These are phyloP conservation scores for Pseudohyphozyma bogoriensis DNA, from an alignment of 768 basidiomycete genomes.

Conservation along the genomic window DNA sequence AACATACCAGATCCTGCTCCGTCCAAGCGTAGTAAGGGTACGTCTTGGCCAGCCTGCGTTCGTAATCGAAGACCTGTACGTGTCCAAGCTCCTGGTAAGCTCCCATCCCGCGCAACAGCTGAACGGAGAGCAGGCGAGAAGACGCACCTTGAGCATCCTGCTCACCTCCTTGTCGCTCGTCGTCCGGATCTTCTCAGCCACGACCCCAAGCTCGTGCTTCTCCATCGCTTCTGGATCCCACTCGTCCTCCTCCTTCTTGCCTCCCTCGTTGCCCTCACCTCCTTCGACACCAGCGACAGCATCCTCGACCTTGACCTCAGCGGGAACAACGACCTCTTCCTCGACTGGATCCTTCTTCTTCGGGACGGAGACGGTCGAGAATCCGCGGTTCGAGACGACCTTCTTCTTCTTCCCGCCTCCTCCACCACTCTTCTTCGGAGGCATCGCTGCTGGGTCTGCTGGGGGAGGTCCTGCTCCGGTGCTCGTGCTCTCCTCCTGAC, in stretches of 20 bases:
- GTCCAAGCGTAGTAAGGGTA: constrained; percentile 42
- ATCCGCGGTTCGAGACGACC: constrained; percentile 63
- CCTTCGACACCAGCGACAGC: neutral
- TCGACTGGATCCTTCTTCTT: constrained; percentile 1
- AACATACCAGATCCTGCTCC: constrained; percentile 19
- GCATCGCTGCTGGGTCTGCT: constrained; percentile 10
- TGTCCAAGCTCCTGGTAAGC: neutral
- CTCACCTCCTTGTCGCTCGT: constrained; percentile 77
- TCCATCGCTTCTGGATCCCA: constrained; percentile 32
- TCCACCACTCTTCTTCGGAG: constrained; percentile 36
- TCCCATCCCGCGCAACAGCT: neutral
- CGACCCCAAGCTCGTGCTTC: constrained; percentile 49
- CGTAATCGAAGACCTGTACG: constrained; percentile 63
- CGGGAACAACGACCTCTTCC: neutral
- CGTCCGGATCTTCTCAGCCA: constrained; percentile 76
- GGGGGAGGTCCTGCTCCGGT: too few species aligned
- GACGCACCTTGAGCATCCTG: constrained; percentile 56
- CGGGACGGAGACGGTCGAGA: constrained; percentile 42
- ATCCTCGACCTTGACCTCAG: neutral
- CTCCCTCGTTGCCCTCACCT: neutral
- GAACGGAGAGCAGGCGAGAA: neutral
- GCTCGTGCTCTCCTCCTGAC: too few species aligned
- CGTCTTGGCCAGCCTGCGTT: constrained; percentile 59
- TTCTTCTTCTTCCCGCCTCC: constrained; percentile 79
- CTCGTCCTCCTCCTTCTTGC: constrained; percentile 30